Conservation (phyloP, 108 stramenopile species). For the Fragilaria radians region DNA sequence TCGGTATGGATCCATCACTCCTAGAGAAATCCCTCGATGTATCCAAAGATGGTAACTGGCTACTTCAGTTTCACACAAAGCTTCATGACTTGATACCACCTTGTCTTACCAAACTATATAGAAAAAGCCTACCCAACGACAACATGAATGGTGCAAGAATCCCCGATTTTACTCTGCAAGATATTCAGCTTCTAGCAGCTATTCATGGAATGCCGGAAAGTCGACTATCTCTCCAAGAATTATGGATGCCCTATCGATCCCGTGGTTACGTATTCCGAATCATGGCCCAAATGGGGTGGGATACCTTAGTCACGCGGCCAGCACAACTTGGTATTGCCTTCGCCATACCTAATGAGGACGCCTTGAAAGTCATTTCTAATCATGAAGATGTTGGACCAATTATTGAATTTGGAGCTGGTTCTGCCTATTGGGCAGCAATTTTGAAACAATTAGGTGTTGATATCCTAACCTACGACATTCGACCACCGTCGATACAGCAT, state of each 20-base stretch:
- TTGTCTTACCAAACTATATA: neutral
- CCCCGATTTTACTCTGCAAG: neutral
- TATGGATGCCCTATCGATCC: conserved; percentile 1
- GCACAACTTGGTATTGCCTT: conserved; percentile 19
- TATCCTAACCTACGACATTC: conserved; percentile 35
- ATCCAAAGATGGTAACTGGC: conserved; percentile 7
- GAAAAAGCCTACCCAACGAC: too few species aligned
- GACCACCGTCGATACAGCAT: too few species aligned
- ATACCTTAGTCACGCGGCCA: conserved; percentile 2
- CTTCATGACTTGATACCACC: neutral
- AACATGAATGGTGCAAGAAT: neutral
- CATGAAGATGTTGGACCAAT: conserved; percentile 19
- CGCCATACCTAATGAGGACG: conserved; percentile 32
- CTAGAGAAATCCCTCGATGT: neutral
- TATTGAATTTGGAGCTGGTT: conserved; percentile 51
- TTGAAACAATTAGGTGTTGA: conserved; percentile 29
- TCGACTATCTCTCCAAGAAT: neutral
- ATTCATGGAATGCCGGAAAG: neutral
- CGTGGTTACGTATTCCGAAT: conserved; percentile 2
- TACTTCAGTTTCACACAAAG: conserved; percentile 1
- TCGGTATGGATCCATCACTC: conserved; percentile 5
- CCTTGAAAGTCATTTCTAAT: conserved; percentile 15
- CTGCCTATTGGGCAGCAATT: conserved; percentile 40
- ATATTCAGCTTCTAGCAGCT: neutral
- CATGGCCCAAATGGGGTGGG: neutral